Evolutionary conservation across 495 filamentous ascomycete genomes (phyloP), one percentile per base, ranked within the genome.

Genomic region (Xylaria castorea): DNA sequence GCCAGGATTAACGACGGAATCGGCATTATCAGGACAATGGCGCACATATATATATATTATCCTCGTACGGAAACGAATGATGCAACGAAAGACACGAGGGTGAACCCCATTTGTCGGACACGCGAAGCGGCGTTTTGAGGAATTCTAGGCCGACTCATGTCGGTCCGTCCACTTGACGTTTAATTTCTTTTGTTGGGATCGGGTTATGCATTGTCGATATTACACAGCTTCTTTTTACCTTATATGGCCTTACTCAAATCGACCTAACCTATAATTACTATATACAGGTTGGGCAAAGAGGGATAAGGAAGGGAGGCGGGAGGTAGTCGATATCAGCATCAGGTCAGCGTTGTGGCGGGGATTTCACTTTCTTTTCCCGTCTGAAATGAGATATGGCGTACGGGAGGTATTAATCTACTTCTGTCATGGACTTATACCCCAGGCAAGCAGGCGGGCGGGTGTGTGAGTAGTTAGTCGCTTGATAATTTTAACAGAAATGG

Each of bases 341-440:
- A 20, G 42, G 22, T 9, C 32, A 58, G 68, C 58, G 68, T 71
- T 71, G 25, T 34, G 68, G 46, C 5, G 11, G 58, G 14, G 48
- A 6, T 36, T 62, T 62, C 2, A 0, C 25, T 68, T 61, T 46
- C 7, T 42, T 25, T 51, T 44, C 22, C 7, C 1, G 22, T 30
- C 12, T 25, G 16, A 5, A 34, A 3, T 30, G 42, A 53, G 68
- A 48, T 36, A 38, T 50, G 40, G 42, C n/a, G 40, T 50, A 40
- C 64, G 46, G 25, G 27, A 44, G 38, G 25, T 32, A 20, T 9
- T 66, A 12, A 48, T 22, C 32, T 61, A 40, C 44, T 5, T 44
- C 36, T 48, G n/a, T 66, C 22, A 66, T 50, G 63, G 38, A 66
- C 50, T 20, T 66, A 51, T 51, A 67, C 65, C 46, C 65, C 18